A percentile compares a stretch with the other conserved stretches of the same genome.
These are phyloP conservation scores for Boeremia lycopersici DNA, from an alignment of 2,329 filamentous ascomycete genomes.

Conservation along the genomic window DNA sequence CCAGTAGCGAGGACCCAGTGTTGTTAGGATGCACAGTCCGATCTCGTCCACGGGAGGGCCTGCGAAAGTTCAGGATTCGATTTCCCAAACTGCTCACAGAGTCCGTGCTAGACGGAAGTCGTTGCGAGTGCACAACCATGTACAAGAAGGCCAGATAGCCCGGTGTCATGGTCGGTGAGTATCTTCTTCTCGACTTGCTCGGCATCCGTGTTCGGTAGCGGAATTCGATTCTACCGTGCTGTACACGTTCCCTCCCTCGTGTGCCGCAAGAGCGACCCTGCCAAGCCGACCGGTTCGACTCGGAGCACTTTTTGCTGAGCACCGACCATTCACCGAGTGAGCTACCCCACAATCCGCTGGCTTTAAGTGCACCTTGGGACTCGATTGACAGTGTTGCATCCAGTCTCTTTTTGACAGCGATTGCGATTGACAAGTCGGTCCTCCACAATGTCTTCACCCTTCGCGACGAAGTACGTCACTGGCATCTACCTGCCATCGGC, in stretches of 20 bases:
- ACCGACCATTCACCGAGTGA: constrained; percentile 14
- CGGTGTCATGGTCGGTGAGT: background rate
- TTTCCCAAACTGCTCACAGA: constrained; percentile 13
- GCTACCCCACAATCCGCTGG: constrained; percentile 11
- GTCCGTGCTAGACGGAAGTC: background rate
- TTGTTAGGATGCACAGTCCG: background rate
- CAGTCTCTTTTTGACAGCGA: background rate
- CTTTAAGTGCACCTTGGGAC: background rate
- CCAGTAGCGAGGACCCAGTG: background rate
- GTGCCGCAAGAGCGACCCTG: constrained; percentile 11
- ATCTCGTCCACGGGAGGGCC: constrained; percentile 1
- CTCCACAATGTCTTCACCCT: constrained; percentile 24
- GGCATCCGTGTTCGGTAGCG: background rate
- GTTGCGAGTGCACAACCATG: background rate
- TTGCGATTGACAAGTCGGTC: background rate
- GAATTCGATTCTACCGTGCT: constrained; percentile 5
- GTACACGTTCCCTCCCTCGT: background rate
- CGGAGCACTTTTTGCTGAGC: constrained; percentile 7
- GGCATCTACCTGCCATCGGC: constrained; percentile 83
- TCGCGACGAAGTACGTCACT: constrained; percentile 63
- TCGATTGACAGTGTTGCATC: constrained; percentile 5
- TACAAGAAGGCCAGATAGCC: background rate
- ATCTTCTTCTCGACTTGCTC: no score
- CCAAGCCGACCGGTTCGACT: constrained; percentile 5
- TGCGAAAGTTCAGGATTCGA: constrained; percentile 8